These are phyloP conservation scores for Taphrina sp. DNA, from an alignment of 1,139 yeast species.

Conservation along the genomic window DNA sequence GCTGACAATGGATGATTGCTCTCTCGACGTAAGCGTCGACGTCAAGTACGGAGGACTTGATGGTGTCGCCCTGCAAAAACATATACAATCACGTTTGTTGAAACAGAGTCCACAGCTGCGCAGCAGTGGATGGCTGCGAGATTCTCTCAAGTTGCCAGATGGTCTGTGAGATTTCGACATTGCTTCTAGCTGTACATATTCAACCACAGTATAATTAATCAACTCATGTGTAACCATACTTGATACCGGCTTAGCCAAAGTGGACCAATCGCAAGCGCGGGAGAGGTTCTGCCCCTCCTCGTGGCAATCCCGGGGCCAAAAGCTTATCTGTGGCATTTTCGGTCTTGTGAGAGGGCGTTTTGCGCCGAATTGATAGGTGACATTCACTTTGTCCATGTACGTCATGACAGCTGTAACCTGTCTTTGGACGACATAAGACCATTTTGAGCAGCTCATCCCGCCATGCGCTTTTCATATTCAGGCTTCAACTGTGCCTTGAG, in stretches of 20 bases:
- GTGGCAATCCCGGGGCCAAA: not conserved
- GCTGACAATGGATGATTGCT: constrained; percentile 3
- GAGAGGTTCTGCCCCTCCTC: not conserved
- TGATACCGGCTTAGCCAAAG: not conserved
- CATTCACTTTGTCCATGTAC: too few relatives aligned
- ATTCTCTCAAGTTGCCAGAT: constrained; percentile 24
- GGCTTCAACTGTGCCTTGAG: too few relatives aligned
- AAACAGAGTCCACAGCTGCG: not conserved
- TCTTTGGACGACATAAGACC: too few relatives aligned
- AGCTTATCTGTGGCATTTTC: not conserved
- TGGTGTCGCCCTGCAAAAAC: constrained; percentile 3
- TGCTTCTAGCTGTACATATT: not conserved
- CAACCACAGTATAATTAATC: not conserved
- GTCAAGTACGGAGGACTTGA: constrained; percentile 28
- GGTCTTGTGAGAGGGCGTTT: too few relatives aligned
- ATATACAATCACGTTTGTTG: constrained; percentile 2
- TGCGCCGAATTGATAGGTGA: too few relatives aligned
- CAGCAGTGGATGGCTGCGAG: constrained; percentile 18
- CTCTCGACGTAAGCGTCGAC: constrained; percentile 12
- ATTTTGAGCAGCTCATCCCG: too few relatives aligned
- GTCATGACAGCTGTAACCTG: too few relatives aligned
- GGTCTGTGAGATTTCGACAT: not conserved
- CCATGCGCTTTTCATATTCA: too few relatives aligned
- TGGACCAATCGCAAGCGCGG: not conserved
- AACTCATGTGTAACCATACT: not conserved